phyloP scores from a whole-genome alignment of 306 rosid species.

The Hylodesmum podocarpum region DNA sequence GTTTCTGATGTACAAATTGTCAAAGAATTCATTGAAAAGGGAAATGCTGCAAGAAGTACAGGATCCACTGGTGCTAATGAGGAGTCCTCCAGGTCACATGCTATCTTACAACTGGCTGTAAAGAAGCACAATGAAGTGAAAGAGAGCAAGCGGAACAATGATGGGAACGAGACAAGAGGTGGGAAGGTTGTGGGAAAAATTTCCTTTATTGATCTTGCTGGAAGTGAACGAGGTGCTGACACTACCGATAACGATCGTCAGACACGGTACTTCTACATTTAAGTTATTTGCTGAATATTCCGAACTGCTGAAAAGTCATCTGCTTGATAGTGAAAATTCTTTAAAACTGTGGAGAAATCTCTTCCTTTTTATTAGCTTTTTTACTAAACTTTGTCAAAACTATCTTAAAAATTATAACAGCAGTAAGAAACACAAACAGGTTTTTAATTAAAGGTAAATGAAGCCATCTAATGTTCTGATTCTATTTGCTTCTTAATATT shows the following conservation, averaged over 20 bases:
- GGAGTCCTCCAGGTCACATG: slow-evolving; percentile 99
- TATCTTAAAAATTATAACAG: background rate
- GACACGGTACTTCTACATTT: slow-evolving; percentile 63
- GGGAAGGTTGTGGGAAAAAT: slow-evolving; percentile 95
- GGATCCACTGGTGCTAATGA: slow-evolving; percentile 99
- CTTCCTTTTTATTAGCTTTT: background rate
- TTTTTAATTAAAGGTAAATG: background rate
- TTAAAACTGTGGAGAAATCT: background rate
- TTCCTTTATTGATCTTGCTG: slow-evolving; percentile 98
- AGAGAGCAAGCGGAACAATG: slow-evolving; percentile 72
- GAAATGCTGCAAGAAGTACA: slow-evolving; percentile 94
- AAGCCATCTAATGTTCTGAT: background rate
- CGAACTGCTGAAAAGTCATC: background rate
- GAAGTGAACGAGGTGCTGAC: slow-evolving; percentile 99
- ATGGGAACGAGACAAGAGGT: slow-evolving; percentile 74
- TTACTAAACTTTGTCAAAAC: background rate
- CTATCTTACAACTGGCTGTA: slow-evolving; percentile 85
- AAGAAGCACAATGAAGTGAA: slow-evolving; percentile 88
- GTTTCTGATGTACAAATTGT: slow-evolving; percentile 95
- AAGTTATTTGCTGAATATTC: background rate
- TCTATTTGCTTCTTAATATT: background rate
- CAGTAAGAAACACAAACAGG: background rate
- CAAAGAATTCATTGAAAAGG: slow-evolving; percentile 89
- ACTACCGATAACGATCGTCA: slow-evolving; percentile 99
- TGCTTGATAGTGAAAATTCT: slow-evolving; percentile 3